Evolutionary conservation across 2,329 filamentous ascomycete genomes (phyloP), one percentile per base, ranked within the genome.

Genomic region (Fusarium redolens): DNA sequence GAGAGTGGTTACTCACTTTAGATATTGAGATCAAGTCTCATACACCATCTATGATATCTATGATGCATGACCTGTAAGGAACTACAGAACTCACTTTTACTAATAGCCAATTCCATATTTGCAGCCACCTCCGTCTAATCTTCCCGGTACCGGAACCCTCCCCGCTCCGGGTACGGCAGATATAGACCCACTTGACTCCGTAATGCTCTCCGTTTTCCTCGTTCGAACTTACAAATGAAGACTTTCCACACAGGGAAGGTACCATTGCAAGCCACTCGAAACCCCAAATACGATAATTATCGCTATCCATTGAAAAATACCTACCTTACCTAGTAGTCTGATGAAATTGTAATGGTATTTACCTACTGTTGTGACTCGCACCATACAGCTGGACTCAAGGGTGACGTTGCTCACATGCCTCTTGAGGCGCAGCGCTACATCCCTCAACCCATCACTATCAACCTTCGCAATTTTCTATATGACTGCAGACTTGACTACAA

Each of bases 331-430:
- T 28, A 28, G 22, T 15, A 28, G 22, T n/a, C 20, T 12, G 18
- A 48, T 33, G 22, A 33, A 44, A 22, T 45, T 35, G 28, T 12
- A 31, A 30, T n/a, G 25, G 37, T 48, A 48, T 41, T 25, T 35
- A 17, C n/a, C 22, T 35, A 11, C 33, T 28, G n/a, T 13, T 18
- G 15, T 44, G 40, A 51, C 38, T 41, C 18, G 38, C 33, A 61
- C 45, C 22, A 22, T 10, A n/a, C 18, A 33, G 12, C 30, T n/a
- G 25, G 41, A 50, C 31, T 18, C 7, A 28, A 37, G 30, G 40
- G 57, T 71, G 69, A 72, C 69, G 47, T 73, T 54, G 65, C 55
- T 61, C 66, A 66, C 69, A 65, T 69, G 60, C 55, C 59, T 58
- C 44, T 20, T 54, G 69, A 67, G 70, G 69, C 65, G 61, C 69